phyloP scores from a whole-genome alignment of 176 grass and related monocot genomes.

The Typha latifolia region DNA sequence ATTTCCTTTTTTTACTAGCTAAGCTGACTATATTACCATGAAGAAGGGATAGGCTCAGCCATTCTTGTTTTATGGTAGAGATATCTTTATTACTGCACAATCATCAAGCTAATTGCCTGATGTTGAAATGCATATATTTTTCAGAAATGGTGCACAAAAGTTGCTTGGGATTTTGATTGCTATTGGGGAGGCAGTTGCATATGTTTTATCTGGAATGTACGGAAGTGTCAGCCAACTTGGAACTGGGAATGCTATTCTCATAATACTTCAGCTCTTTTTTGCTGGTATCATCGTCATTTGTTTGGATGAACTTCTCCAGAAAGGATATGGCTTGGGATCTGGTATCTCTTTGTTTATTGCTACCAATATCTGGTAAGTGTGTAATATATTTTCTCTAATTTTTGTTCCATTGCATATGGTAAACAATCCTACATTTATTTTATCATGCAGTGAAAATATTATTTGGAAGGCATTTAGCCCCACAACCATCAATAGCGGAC shows the following conservation, averaged over 20 bases:
- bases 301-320: conserved; percentile 41
- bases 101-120: not conserved
- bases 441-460: conserved; percentile 33
- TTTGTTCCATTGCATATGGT: not conserved
- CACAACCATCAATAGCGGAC: conserved; percentile 44
- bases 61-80: not conserved
- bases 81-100: not conserved
- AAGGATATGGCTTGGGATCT: conserved; percentile 45
- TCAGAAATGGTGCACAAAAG: conserved; percentile 46
- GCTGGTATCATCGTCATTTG: conserved; percentile 46
- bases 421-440: not conserved
- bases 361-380: conserved; percentile 40
- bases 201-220: conserved; percentile 40
- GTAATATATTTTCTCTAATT: not conserved
- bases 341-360: conserved; percentile 49
- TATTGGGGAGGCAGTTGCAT: conserved; percentile 40
- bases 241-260: conserved; percentile 41
- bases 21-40: too few relatives aligned
- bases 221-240: conserved; percentile 32
- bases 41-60: too few relatives aligned
- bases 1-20: too few relatives aligned
- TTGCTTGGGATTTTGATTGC: conserved; percentile 40
- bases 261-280: conserved; percentile 51
- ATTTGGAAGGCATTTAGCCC: conserved; percentile 46
- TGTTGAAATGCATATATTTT: conserved; percentile 2